A percentile compares a stretch with the other conserved stretches of the same genome.
Conservation (phyloP, 1,284 basidiomycete species). For the Melanopsichium pennsylvanicum region DNA sequence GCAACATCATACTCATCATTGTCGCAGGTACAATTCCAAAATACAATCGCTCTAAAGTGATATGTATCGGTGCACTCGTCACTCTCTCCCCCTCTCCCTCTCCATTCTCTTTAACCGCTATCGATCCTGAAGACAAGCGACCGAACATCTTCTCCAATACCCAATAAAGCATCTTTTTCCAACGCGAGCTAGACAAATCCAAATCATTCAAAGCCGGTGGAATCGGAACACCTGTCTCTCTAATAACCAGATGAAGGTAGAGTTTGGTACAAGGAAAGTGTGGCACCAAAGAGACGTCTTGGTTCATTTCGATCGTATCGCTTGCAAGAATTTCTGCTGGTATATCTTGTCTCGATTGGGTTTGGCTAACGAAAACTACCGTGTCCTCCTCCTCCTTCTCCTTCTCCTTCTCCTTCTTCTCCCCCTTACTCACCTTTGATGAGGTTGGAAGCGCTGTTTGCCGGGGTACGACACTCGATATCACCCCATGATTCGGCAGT, state of each 20-base stretch:
- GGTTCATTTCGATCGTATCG: conserved; percentile 19
- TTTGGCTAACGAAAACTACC: conserved; percentile 17
- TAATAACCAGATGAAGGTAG: conserved; percentile 19
- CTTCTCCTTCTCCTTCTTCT: neutral
- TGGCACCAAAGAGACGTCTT: neutral
- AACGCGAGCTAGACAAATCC: no score
- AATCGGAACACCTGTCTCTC: conserved; percentile 9
- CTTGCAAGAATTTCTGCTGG: conserved; percentile 20
- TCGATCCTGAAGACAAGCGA: neutral
- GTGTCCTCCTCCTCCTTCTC: conserved; percentile 2
- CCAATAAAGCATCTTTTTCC: neutral
- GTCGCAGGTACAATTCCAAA: conserved; percentile 13
- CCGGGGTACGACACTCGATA: conserved; percentile 10
- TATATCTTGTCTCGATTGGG: neutral
- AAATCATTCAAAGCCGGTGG: no score
- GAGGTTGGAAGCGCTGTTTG: conserved; percentile 7
- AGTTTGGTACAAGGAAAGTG: conserved; percentile 25
- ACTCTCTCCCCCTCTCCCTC: neutral
- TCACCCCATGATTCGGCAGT: conserved; percentile 22
- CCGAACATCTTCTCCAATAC: conserved; percentile 18
- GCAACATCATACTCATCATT: conserved; percentile 2
- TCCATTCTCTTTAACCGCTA: neutral
- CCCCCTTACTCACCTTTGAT: neutral
- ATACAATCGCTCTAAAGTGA: conserved; percentile 24
- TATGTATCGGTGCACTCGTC: conserved; percentile 22